Conservation (phyloP, 257 asterid species). For the Capsicum pubescens region DNA sequence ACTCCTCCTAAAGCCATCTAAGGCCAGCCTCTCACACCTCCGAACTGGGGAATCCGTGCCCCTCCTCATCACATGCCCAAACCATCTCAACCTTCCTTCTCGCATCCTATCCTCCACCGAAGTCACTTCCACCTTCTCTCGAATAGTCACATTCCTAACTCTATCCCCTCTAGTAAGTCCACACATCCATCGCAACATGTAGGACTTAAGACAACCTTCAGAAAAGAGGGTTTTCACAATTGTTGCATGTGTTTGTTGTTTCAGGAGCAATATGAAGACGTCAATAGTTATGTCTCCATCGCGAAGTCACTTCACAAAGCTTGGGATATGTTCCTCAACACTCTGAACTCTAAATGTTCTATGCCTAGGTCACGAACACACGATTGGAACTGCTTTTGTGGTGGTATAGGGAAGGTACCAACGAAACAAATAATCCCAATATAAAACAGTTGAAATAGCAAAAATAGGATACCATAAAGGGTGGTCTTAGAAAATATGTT, state of each 20-base stretch:
- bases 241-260: neutral
- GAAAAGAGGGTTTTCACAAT: neutral
- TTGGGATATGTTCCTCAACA: neutral
- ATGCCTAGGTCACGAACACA: neutral
- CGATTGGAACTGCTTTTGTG: neutral
- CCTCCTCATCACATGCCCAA: no score
- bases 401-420: neutral
- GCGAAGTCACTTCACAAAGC: neutral
- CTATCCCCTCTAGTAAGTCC: no score
- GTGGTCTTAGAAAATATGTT: neutral
- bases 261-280: neutral
- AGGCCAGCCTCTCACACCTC: no score
- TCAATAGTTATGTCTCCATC: slow-evolving; percentile 4
- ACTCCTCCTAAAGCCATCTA: no score
- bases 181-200: no score
- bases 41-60: no score
- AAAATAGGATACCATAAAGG: neutral
- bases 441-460: neutral
- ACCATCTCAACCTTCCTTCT: no score
- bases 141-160: no score
- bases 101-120: no score
- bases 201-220: neutral
- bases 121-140: no score
- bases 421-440: neutral
- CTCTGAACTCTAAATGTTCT: neutral